phyloP scores from a whole-genome alignment of 1,139 yeast species.

The Candida sojae region DNA sequence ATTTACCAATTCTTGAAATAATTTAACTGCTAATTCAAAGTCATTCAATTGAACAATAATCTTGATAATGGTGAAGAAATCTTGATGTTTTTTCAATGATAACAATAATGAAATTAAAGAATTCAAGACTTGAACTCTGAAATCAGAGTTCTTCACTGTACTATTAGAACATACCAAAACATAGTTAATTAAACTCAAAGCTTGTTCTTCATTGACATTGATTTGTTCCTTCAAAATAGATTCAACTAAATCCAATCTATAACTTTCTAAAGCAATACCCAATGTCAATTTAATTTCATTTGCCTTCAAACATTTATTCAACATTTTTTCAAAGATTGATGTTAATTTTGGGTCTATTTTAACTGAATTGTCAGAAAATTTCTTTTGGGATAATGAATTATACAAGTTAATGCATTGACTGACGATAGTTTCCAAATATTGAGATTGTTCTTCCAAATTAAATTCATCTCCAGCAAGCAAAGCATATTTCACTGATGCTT shows the following conservation, averaged over 20 bases:
- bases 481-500: slow-evolving; percentile 85
- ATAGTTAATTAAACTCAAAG: slow-evolving; percentile 65
- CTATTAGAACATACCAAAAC: slow-evolving; percentile 75
- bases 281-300: slow-evolving; percentile 81
- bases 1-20: slow-evolving; percentile 62
- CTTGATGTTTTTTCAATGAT: slow-evolving; percentile 66
- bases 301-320: slow-evolving; percentile 69
- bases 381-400: slow-evolving; percentile 61
- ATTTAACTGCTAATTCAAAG: slow-evolving; percentile 61
- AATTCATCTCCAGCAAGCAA: slow-evolving; percentile 82
- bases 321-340: slow-evolving; percentile 81
- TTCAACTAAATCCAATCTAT: slow-evolving; percentile 80
- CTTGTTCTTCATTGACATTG: slow-evolving; percentile 40
- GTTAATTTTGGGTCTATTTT: slow-evolving; percentile 64
- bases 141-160: slow-evolving; percentile 58
- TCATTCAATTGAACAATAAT: slow-evolving; percentile 89
- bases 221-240: slow-evolving; percentile 54
- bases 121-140: slow-evolving; percentile 65
- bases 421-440: slow-evolving; percentile 90
- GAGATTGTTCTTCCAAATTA: slow-evolving; percentile 73
- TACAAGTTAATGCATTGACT: slow-evolving; percentile 89
- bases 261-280: slow-evolving; percentile 89
- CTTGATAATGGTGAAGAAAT: slow-evolving; percentile 75
- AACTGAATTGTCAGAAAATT: slow-evolving; percentile 42
- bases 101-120: slow-evolving; percentile 63